Evolutionary conservation across 345 rosid species (phyloP).

Genomic region (Eucalyptus curtisii): DNA sequence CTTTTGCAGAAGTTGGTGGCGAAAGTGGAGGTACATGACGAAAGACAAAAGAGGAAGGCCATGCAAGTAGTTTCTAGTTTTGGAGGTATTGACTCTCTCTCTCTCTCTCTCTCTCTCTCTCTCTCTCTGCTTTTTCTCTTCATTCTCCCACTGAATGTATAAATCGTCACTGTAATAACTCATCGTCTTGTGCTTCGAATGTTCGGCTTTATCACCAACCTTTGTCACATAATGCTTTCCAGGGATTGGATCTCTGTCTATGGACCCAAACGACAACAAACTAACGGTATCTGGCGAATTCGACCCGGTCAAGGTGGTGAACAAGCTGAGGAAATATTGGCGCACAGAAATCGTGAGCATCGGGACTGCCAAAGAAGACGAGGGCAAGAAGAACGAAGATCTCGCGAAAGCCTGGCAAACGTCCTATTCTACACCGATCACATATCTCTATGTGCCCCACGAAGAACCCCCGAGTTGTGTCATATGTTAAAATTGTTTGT

Average conservation of each 20-base stretch:
- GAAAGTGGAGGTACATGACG: background rate
- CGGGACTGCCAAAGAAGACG: background rate
- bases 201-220: background rate
- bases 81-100: background rate
- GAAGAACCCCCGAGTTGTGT: background rate
- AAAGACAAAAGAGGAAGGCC: background rate
- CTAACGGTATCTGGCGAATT: background rate
- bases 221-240: background rate
- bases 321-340: background rate
- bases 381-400: background rate
- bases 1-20: background rate
- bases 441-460: background rate
- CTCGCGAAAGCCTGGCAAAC: background rate
- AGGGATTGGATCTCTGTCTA: background rate
- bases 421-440: background rate
- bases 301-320: background rate
- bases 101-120: background rate
- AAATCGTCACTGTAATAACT: background rate
- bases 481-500: background rate
- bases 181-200: background rate
- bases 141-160: background rate
- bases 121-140: background rate
- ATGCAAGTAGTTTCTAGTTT: background rate
- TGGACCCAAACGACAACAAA: background rate
- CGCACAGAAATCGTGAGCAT: background rate